Conservation (phyloP, 2,329 filamentous ascomycete genomes). For the Colletotrichum navitas region DNA sequence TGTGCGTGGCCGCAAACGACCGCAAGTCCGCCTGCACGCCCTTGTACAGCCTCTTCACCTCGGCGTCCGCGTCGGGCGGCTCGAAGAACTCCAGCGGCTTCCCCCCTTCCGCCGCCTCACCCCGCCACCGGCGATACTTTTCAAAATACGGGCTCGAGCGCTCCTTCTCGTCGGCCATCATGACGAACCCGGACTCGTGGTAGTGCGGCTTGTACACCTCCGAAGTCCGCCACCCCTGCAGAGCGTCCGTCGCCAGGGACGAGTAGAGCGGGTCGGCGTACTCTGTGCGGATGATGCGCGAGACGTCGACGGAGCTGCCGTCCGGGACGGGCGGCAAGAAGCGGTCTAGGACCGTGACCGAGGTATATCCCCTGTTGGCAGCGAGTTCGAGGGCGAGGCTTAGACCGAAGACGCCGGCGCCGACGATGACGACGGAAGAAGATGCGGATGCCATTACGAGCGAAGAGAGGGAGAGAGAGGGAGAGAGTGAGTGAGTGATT, state of each 20-base stretch:
- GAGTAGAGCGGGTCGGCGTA: slow-evolving; percentile 76
- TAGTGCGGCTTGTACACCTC: slow-evolving; percentile 48
- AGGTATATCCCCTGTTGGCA: slow-evolving; percentile 46
- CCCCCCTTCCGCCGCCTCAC: slow-evolving; percentile 22
- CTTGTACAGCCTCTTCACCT: slow-evolving; percentile 29
- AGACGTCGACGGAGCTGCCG: slow-evolving; percentile 57
- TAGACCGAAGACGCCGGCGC: slow-evolving; percentile 50
- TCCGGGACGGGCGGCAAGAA: slow-evolving; percentile 53
- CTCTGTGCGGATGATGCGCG: slow-evolving; percentile 62
- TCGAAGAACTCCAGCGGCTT: slow-evolving; percentile 36
- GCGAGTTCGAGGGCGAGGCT: slow-evolving; percentile 47
- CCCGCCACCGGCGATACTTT: slow-evolving; percentile 17
- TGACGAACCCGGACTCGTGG: slow-evolving; percentile 50
- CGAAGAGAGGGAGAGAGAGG: not conserved
- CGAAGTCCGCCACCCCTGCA: slow-evolving; percentile 44
- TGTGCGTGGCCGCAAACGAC: slow-evolving; percentile 41
- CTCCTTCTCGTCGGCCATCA: slow-evolving; percentile 45
- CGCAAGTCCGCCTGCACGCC: slow-evolving; percentile 32
- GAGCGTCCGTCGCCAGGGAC: slow-evolving; percentile 53
- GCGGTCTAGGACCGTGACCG: slow-evolving; percentile 54
- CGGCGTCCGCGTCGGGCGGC: slow-evolving; percentile 50
- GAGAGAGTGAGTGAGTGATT: not conserved
- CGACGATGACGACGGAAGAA: slow-evolving; percentile 48
- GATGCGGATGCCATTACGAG: slow-evolving; percentile 19
- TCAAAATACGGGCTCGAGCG: slow-evolving; percentile 35